phyloP scores from a whole-genome alignment of 2,329 filamentous ascomycete genomes.

The Xylaria sp. region DNA sequence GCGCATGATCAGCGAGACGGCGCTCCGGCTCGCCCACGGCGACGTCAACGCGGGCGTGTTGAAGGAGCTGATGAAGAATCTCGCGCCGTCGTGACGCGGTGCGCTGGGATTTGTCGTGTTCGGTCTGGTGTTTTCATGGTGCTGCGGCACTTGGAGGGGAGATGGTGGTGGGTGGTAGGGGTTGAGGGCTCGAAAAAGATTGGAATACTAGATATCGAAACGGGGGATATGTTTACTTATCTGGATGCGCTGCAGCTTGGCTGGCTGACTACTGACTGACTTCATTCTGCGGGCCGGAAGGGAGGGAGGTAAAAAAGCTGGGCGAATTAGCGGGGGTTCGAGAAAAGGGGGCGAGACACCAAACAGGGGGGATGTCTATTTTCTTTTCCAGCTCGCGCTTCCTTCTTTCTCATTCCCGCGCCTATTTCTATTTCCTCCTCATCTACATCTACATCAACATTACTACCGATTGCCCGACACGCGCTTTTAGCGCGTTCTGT shows the following conservation, averaged over 20 bases:
- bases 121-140: too few species aligned
- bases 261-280: neutral
- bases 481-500: too few species aligned
- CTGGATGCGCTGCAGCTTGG: neutral
- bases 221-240: neutral
- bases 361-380: neutral
- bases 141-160: too few species aligned
- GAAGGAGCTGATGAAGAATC: conserved; percentile 56
- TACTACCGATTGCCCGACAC: too few species aligned
- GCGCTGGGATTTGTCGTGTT: neutral
- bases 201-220: too few species aligned
- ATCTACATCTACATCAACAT: too few species aligned
- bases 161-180: too few species aligned
- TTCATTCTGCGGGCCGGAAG: conserved; percentile 4
- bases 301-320: neutral
- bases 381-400: too few species aligned
- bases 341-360: neutral
- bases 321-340: neutral
- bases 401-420: neutral
- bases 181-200: too few species aligned
- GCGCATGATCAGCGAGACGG: conserved; percentile 69
- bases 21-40: conserved; percentile 72
- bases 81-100: conserved; percentile 32
- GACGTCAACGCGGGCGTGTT: conserved; percentile 50
- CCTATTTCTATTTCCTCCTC: neutral